Base-by-base conservation (phyloP, 345 rosid species). In the Citrus mangshanensis region DNA sequence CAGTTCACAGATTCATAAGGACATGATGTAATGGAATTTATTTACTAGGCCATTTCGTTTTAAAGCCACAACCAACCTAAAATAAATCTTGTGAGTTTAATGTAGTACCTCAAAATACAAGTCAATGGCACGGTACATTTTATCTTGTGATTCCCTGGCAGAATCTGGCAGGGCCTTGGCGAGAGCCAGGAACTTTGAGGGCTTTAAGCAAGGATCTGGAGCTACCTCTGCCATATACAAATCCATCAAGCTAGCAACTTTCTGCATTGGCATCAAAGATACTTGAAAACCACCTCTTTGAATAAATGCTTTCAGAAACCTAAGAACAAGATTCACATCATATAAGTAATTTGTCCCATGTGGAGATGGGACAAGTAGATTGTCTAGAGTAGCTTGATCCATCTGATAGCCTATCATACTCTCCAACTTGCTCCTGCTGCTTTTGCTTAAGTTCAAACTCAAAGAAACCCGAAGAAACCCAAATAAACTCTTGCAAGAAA, bases 201-300 rank as follows among this genome's bases (percentile, higher is more conserved):
- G 78, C 81, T 86, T 94, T 71, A 94, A 76, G 75, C 84, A 88
- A 72, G 91, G 99, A 85, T 96, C 99, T 4, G 99, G 94, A 38
- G 99, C 97, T 79, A 96, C 98, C 85, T 96, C 98, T 49, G 91
- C 89, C 76, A 91, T 76, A 78, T 94, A 96, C 78, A 84, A 84
- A 82, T 96, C 99, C 82, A 94, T 82, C 89, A 96, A 89, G 71
- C 84, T 65, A 21, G 89, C 83, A 28, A 92, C 97, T 84, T 91
- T 96, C 82, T 80, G 86, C 84, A 89, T 24, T 24, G 68, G 83
- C 74, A 55, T 28, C 21, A 77, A 56, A 61, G 84, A 83, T 25
- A 60, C 68, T 76, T 67, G 82, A 67, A 72, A 18, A 34, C 70
- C 85, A 82, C 86, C 84, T 80, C 78, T 85, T 1, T 32, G 64